Conservation (phyloP, 2,329 filamentous ascomycete species). For the Talaromyces sp. region DNA sequence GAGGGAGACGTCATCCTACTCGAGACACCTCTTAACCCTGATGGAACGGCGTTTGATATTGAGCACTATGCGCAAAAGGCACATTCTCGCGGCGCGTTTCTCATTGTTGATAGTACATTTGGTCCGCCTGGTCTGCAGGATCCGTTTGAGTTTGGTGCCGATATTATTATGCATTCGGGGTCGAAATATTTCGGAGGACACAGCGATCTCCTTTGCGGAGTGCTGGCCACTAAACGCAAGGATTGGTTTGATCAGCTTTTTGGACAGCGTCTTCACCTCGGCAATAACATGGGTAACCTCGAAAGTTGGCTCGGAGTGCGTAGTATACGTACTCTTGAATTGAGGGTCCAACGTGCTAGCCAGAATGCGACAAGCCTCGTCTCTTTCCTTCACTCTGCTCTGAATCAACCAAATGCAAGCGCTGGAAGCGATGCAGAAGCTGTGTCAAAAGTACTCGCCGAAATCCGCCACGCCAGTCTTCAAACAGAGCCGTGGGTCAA, state of each 20-base stretch:
- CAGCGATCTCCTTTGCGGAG: slow-evolving; percentile 85
- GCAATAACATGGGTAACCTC: slow-evolving; percentile 78
- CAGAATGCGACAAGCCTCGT: slow-evolving; percentile 65
- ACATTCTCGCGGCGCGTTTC: slow-evolving; percentile 63
- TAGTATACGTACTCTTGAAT: slow-evolving; percentile 76
- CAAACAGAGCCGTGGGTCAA: slow-evolving; percentile 71
- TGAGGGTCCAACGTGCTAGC: slow-evolving; percentile 74
- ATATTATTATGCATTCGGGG: slow-evolving; percentile 85
- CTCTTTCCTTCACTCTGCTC: slow-evolving; percentile 58
- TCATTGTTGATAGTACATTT: slow-evolving; percentile 89
- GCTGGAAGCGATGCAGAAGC: slow-evolving; percentile 38
- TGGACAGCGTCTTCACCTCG: slow-evolving; percentile 69
- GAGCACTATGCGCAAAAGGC: slow-evolving; percentile 66
- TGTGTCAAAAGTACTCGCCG: slow-evolving; percentile 53
- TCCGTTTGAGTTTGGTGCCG: slow-evolving; percentile 74
- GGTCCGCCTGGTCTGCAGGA: slow-evolving; percentile 84
- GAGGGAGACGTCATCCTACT: slow-evolving; percentile 81
- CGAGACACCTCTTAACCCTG: slow-evolving; percentile 91
- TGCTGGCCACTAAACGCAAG: slow-evolving; percentile 60
- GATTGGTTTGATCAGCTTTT: slow-evolving; percentile 59
- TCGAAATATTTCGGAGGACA: slow-evolving; percentile 97
- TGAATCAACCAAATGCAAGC: slow-evolving; percentile 35
- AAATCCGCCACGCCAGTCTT: slow-evolving; percentile 71
- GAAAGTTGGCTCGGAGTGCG: slow-evolving; percentile 90
- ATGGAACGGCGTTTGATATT: slow-evolving; percentile 73